Conservation (phyloP, 345 rosid genomes). For the Chamaenerion angustifolium region DNA sequence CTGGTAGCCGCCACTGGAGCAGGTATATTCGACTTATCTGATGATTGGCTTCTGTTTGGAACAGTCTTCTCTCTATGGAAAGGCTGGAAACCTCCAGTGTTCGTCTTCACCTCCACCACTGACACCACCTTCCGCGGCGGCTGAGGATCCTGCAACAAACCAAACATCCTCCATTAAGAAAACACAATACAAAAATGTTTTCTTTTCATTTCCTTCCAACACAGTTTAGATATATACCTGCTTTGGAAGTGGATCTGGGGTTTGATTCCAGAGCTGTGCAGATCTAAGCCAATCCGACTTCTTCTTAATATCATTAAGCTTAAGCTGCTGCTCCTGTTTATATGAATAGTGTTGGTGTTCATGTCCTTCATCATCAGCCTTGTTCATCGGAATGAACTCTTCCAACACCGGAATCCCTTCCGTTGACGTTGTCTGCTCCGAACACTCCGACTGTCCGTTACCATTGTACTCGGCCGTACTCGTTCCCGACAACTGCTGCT, state of each 20-base stretch:
- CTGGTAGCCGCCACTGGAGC: constrained; percentile 40
- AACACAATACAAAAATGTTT: no score
- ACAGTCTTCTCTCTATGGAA: constrained; percentile 33
- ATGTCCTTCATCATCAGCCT: constrained; percentile 8
- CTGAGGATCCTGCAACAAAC: constrained; percentile 4
- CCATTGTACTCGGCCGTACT: constrained; percentile 31
- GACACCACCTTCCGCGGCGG: constrained; percentile 26
- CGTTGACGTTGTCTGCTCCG: constrained; percentile 61
- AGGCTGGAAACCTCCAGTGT: constrained; percentile 73
- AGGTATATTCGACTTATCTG: constrained; percentile 6
- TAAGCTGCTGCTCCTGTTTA: no score
- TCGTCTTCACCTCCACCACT: constrained; percentile 56
- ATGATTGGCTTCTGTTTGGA: constrained; percentile 18
- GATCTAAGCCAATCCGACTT: constrained; percentile 98
- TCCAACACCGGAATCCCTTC: constrained; percentile 54
- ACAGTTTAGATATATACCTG: constrained; percentile 16
- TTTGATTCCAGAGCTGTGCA: constrained; percentile 82
- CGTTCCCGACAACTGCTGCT: constrained; percentile 53
- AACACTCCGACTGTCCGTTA: constrained; percentile 57
- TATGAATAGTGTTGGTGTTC: no score
- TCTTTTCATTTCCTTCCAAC: no score
- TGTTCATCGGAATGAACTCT: constrained; percentile 67
- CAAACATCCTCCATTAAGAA: neutral
- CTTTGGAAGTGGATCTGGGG: constrained; percentile 38
- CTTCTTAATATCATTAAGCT: constrained; percentile 16